Evolutionary conservation across 495 filamentous ascomycete genomes (phyloP).

Genomic region (Penicillium waksmanii): DNA sequence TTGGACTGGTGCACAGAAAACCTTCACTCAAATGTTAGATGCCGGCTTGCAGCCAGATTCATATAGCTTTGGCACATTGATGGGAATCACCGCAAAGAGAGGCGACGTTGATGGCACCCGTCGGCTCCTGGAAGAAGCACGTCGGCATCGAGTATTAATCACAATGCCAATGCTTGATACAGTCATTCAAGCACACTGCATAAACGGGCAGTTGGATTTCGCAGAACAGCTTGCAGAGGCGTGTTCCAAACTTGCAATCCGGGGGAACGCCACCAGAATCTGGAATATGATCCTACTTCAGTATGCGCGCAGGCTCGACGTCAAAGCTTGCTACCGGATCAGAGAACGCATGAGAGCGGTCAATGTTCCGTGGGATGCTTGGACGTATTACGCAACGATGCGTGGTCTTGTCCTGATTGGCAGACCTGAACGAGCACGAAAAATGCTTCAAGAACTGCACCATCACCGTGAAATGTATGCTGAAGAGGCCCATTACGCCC

Average conservation of each 20-base stretch:
- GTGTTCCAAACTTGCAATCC: conserved; percentile 39
- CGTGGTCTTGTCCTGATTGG: conserved; percentile 63
- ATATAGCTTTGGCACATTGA: conserved; percentile 70
- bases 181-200: conserved; percentile 70
- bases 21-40: conserved; percentile 60
- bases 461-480: conserved; percentile 58
- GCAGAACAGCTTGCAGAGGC: conserved; percentile 65
- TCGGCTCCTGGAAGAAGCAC: conserved; percentile 62
- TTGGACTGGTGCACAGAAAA: conserved; percentile 60
- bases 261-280: conserved; percentile 59
- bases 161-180: conserved; percentile 60
- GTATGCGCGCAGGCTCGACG: conserved; percentile 66
- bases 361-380: conserved; percentile 61
- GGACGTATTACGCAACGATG: conserved; percentile 78
- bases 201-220: conserved; percentile 57
- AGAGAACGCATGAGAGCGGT: conserved; percentile 64
- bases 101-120: conserved; percentile 74
- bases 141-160: conserved; percentile 42
- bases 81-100: conserved; percentile 68
- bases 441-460: conserved; percentile 64
- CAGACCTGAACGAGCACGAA: conserved; percentile 66
- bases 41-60: conserved; percentile 50
- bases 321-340: conserved; percentile 61
- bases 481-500: conserved; percentile 73
- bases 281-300: conserved; percentile 79